Base-by-base conservation (phyloP, 441 rosid species). In the Geranium incanum region DNA sequence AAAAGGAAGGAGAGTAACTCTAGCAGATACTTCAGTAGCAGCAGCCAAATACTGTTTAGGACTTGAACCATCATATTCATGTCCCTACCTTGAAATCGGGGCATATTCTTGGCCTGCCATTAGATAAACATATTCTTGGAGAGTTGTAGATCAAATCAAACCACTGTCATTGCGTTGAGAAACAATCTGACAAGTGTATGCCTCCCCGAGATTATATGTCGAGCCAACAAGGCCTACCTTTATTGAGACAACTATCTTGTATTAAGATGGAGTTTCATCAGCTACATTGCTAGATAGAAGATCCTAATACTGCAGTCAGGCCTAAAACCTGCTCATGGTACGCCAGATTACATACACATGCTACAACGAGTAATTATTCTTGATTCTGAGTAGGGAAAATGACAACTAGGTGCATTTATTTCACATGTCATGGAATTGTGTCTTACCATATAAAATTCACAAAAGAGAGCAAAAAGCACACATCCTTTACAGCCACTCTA, bases 1-100 rank as follows among this genome's bases (percentile, higher is more conserved):
- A 72, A 93, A 90, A 28, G 85, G 77, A 79, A 88, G 78, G 39
- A 89, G 72, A 70, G 85, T 77, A 77, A 39, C 69, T 57, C 74
- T 74, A 68, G 72, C 19, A 72, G 70, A 36, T 45, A 75, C n/a
- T 57, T n/a, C 69, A 45, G 73, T 57, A 60, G 76, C 71, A 36
- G 69, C 78, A 28, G 33, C 33, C 33, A 28, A 28, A 28, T 28
- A 28, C 33, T 28, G 33, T 28, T 28, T 28, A 28, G 33, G 33
- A 28, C 33, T 28, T 28, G 33, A 28, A 79, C 60, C 79, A 67
- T 60, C 57, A 21, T 21, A 21, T 80, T 82, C 59, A 64, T 33
- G 21, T 77, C 81, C 75, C 71, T 70, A 62, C 68, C 41, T 33
- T 77, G 76, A 76, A 66, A 75, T 18, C 66, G 76, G 45, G 77